These are phyloP conservation scores for Fusarium continuum DNA, from an alignment of 2,329 filamentous ascomycete species.

Conservation along the genomic window DNA sequence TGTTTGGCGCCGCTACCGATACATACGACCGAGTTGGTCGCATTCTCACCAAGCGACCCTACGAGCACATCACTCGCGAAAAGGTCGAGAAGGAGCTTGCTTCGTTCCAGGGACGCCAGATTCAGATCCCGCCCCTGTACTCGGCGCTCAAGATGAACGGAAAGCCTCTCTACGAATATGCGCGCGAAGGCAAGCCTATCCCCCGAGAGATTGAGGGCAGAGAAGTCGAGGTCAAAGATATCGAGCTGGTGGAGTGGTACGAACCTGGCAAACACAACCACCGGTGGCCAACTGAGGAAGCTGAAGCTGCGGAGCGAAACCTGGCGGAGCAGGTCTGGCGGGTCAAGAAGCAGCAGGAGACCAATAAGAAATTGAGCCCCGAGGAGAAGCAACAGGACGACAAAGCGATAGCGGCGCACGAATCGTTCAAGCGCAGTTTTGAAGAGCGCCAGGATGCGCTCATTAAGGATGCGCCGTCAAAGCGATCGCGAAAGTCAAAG, in stretches of 20 bases:
- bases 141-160: constrained; percentile 93
- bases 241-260: constrained; percentile 86
- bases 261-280: constrained; percentile 83
- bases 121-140: constrained; percentile 92
- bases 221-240: constrained; percentile 77
- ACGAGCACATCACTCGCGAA: constrained; percentile 82
- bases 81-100: constrained; percentile 79
- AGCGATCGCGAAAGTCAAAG: constrained; percentile 45
- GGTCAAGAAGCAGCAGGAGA: constrained; percentile 65
- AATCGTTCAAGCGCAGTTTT: constrained; percentile 66
- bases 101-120: constrained; percentile 81
- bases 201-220: constrained; percentile 85
- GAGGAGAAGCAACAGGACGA: constrained; percentile 66
- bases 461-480: constrained; percentile 59
- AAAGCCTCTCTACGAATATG: constrained; percentile 96
- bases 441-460: constrained; percentile 67
- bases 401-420: constrained; percentile 64
- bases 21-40: constrained; percentile 90
- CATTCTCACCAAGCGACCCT: constrained; percentile 76
- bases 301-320: constrained; percentile 76
- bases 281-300: constrained; percentile 82
- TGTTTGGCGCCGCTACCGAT: constrained; percentile 93
- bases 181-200: constrained; percentile 85
- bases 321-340: constrained; percentile 78
- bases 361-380: constrained; percentile 58